Evolutionary conservation across 192 early-diverging fungal species (phyloP), one percentile per base, ranked within the genome.

Genomic region (Pilobolus umbonatus): DNA sequence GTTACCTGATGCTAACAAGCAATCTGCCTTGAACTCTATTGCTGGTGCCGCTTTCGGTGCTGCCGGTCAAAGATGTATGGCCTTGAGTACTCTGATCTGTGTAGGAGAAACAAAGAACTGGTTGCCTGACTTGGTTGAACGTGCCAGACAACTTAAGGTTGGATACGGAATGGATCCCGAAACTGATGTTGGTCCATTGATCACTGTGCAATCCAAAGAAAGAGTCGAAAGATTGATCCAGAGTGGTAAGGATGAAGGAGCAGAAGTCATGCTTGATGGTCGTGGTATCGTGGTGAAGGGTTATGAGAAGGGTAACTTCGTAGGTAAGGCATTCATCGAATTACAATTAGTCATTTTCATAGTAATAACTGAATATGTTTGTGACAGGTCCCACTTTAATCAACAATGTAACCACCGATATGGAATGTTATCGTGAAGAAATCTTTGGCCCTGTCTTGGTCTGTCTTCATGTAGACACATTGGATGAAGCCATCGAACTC

Each of bases 31-130:
- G 39, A 95, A 96, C 70, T 81, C 84, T 58, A 83, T 98, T 38
- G 77, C 86, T 28, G 94, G 95, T 17, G 93, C 95, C 29, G 94
- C 95, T 22, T 98, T 98, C 67, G 95, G 95, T 53, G 94, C 94
- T n/a, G 94, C 94, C 28, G 95, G 95, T 39, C 94, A 95, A 76
- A 87, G 95, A 12, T 98, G 95, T 76, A 98, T 98, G 95, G 95
- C 95, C 50, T 83, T 98, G 6, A 92, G 91, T 35, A 94, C 92
- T 15, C 85, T 78, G 1, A 79, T 98, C 25, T 92, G 96, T 73
- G 95, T 98, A 30, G 95, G 93, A 36, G 76, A 88, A 55, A 68
- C 93, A 25, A 71, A 78, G 50, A 76, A 88, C 12, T 95, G 93
- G 94, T 65, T 95, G 4, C 84, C 90, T 7, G 94, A 95, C 61